Base-by-base conservation (phyloP, 306 rosid species). In the Fragaria iinumae region DNA sequence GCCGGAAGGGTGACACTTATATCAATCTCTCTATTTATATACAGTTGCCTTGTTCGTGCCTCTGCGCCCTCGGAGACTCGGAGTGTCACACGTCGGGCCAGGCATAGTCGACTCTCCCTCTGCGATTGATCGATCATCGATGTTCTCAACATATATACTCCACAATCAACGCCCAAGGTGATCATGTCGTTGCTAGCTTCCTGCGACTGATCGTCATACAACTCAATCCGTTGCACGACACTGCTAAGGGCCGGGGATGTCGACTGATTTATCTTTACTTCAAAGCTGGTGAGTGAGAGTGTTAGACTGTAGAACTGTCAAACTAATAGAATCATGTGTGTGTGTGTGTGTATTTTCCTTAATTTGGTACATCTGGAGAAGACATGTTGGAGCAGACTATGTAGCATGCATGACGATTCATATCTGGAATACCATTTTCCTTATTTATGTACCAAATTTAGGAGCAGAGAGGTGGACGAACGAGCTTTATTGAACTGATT, bases 41-140 rank as follows among this genome's bases (percentile, higher is more conserved):
- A 38, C 41, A 23, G 98, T 79, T 88, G 86, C 79, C 92, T 94
- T 13, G 97, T 92, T 81, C 97, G 95, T 34, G 98, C 98, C 23
- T 92, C 87, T 80, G 96, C 97, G 83, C 97, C 98, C 32, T 29
- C 32, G 32, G 25, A 25, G 3, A 3, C 34, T 32, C 0, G 97
- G 98, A 79, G 98, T 92, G 75, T 94, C 98, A 79, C 98, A 94
- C 87, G 76, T 91, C 38, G 98, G 92, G 80, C 95, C 94, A 32
- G 34, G 34, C 34, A 32, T 32, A 32, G 4, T 32, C 34, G 34
- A 32, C 34, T 92, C 72, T 89, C 97, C 9, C 92, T 90, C 87
- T 95, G 41, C 41, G 3, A 32, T 32, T 32, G 41, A 25, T 25
- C 25, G 25, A 25, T 25, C 25, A 38, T 92, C 1, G 97, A 90